Evolutionary conservation across 1,139 yeast species (phyloP), one percentile per base, ranked within the genome.

Genomic region (Saccharomyces hybrid): DNA sequence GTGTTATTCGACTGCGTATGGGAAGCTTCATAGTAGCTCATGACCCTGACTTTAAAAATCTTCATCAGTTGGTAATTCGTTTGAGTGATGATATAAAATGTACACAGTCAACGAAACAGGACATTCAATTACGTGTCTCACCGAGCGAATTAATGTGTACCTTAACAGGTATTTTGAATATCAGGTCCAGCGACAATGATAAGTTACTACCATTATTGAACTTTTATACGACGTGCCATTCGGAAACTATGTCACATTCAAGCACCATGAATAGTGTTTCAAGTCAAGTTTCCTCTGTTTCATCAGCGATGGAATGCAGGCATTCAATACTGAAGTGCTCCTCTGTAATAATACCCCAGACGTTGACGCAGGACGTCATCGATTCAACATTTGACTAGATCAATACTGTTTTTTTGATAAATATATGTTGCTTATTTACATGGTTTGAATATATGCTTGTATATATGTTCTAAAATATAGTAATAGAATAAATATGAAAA

Each of bases 81-180:
- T 58, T 57, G 30, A 58, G 60, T 27, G 47, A 60, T 3, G 52
- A 51, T 14, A 62, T 64, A 57, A 67, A 62, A 50, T 58, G 61
- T 46, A 56, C 61, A 11, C 63, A 63, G 46, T 60, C 72, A 23
- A 64, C 72, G 5, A 67, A 68, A 2, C 68, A 64, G 56, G 74
- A 71, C 55, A 53, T 69, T 44, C 74, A 70, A 56, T 44, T 70
- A 27, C 52, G 57, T 25, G 54, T 70, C 44, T 65, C 72, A 32
- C 14, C 14, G 2, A 32, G 4, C 38, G 14, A 11, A 13, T 32
- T 32, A 13, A 32, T 32, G 38, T 32, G 38, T 5, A 13, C n/a
- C 14, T 11, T 32, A 4, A 32, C 38, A 2, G 38, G 38, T 6
- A 32, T 32, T 32, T 4, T 32, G n/a, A 32, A 32, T 32, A 32